Conservation (phyloP, 257 asterid genomes). For the Plantago elongata region DNA sequence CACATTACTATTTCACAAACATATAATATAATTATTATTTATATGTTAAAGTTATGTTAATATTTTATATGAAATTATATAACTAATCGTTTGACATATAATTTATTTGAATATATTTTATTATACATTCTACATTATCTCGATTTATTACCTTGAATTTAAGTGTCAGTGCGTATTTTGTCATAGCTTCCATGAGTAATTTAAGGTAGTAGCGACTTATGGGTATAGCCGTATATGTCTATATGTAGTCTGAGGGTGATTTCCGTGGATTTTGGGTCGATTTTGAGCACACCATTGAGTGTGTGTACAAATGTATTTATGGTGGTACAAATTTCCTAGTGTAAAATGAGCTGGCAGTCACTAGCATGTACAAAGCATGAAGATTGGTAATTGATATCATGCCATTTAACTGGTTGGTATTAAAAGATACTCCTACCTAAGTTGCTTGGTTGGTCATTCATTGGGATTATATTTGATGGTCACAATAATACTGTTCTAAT, state of each 20-base stretch:
- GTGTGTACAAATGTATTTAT: conserved; percentile 5
- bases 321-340: conserved; percentile 6
- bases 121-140: too few species aligned
- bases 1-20: too few species aligned
- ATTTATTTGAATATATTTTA: too few species aligned
- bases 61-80: too few species aligned
- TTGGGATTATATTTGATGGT: too few species aligned
- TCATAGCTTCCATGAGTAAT: too few species aligned
- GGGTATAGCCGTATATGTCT: neutral
- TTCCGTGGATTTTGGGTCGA: conserved; percentile 7
- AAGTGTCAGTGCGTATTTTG: too few species aligned
- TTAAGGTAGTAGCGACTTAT: neutral
- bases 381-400: conserved; percentile 26
- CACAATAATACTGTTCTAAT: too few species aligned
- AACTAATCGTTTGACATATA: too few species aligned
- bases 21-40: too few species aligned
- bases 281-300: neutral
- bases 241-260: conserved; percentile 22
- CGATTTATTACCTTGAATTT: too few species aligned
- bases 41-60: too few species aligned
- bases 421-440: conserved; percentile 5
- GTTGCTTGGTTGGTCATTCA: conserved; percentile 12
- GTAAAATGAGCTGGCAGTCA: conserved; percentile 40
- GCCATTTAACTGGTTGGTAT: conserved; percentile 21
- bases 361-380: neutral